Evolutionary conservation across 169 alveolate species (phyloP), one percentile per base, ranked within the genome.

Genomic region (Plasmodium coatneyi): DNA sequence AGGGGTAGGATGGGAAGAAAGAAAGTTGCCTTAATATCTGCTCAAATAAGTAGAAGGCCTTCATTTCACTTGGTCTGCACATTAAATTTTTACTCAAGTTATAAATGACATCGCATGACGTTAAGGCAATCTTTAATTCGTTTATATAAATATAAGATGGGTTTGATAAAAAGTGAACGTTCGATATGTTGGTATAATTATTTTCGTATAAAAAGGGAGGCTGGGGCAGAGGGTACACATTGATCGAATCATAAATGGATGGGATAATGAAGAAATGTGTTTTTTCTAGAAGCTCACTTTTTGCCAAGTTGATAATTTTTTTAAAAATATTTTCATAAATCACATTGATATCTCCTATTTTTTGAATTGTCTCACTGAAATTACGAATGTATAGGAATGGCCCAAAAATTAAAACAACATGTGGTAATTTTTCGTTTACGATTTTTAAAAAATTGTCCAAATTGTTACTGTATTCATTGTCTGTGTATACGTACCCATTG

Each of bases 311-410:
- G n/a, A 66, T 80, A 80, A 90, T 90, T 80, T 90, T 90, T 70
- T 90, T 90, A 34, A 90, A 90, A 80, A 81, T 71, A 76, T 49
- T 46, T 66, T 90, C 92, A 81, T 90, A 90, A 66, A 90, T 90
- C 22, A 90, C 91, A 72, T 90, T 72, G 39, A 90, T 81, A 43
- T 90, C 95, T 66, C 95, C 95, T 25, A 90, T 90, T 90, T 80
- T 90, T 90, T 80, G 95, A 72, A 90, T 80, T n/a, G 95, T 81
- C 54, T 90, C 95, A 80, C 83, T 90, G 71, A 89, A 89, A 90
- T 80, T 90, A 81, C 92, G 92, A 80, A 90, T 90, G 74, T 70
- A 90, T 90, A 90, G 83, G 82, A 90, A 90, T n/a, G 95, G 95
- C 22, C 95, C 95, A 34, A 90, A 90, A 80, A 90, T 90, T 80